Conservation (phyloP, 2,329 filamentous ascomycete genomes). For the Penicillium sp. region DNA sequence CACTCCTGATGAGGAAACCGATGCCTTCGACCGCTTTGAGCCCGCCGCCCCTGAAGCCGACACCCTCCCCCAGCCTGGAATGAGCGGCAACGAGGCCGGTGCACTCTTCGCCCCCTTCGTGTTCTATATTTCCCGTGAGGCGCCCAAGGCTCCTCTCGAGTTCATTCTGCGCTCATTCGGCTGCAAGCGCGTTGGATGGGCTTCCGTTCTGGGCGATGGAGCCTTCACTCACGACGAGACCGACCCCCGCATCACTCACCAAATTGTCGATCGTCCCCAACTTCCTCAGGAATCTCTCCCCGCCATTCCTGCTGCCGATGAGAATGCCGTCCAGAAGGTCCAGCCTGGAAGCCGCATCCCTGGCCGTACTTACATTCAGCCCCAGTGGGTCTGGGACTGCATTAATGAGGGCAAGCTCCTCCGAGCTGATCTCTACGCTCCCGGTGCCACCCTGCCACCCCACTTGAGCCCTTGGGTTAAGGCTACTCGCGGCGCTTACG, state of each 20-base stretch:
- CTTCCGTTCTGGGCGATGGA: constrained; percentile 82
- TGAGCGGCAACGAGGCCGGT: constrained; percentile 63
- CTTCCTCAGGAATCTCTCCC: constrained; percentile 58
- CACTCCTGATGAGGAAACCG: constrained; percentile 50
- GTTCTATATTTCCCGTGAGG: constrained; percentile 90
- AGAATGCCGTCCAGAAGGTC: constrained; percentile 44
- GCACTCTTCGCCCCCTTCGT: constrained; percentile 85
- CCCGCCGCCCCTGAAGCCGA: constrained; percentile 81
- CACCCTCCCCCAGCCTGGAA: constrained; percentile 73
- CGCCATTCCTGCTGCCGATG: constrained; percentile 42
- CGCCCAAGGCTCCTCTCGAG: constrained; percentile 83
- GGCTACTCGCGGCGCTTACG: constrained; percentile 80
- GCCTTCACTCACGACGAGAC: constrained; percentile 87
- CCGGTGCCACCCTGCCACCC: constrained; percentile 83
- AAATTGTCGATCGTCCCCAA: constrained; percentile 87
- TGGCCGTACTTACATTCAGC: constrained; percentile 90
- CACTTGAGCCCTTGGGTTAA: constrained; percentile 97
- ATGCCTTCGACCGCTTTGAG: constrained; percentile 87
- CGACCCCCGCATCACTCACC: constrained; percentile 88
- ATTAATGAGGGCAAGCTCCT: constrained; percentile 89
- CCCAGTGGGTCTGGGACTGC: constrained; percentile 98
- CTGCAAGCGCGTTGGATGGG: constrained; percentile 95
- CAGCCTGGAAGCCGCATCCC: constrained; percentile 72
- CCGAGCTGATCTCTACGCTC: constrained; percentile 81
- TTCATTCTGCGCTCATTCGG: constrained; percentile 92